Percentiles rank a stretch among this genome's conserved stretches.
Conservation (phyloP, 2,329 filamentous ascomycete species). For the Colletotrichum sp. region DNA sequence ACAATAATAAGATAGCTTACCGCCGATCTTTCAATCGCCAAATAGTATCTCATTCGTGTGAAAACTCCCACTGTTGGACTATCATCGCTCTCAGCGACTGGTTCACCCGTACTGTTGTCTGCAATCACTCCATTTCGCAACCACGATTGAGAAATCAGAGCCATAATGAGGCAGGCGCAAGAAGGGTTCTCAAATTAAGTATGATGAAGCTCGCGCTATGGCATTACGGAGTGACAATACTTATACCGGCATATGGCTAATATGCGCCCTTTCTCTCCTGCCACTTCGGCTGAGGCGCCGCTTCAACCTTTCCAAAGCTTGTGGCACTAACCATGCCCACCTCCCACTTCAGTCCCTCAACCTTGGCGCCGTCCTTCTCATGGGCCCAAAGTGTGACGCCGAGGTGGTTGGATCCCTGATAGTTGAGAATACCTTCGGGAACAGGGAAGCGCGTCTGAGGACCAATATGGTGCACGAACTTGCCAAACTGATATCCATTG, state of each 20-base stretch:
- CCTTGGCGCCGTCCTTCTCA: constrained; percentile 53
- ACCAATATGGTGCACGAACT: constrained; percentile 65
- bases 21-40: too few species aligned
- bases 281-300: constrained; percentile 47
- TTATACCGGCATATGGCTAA: constrained; percentile 25
- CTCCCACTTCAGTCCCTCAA: constrained; percentile 24
- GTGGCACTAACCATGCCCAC: constrained; percentile 51
- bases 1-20: too few species aligned
- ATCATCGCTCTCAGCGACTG: too few species aligned
- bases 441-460: constrained; percentile 72
- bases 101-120: too few species aligned
- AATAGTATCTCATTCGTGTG: too few species aligned
- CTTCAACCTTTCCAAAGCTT: constrained; percentile 43
- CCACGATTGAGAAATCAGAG: too few species aligned
- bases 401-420: constrained; percentile 69
- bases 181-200: too few species aligned
- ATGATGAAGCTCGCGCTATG: too few species aligned
- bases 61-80: too few species aligned
- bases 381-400: constrained; percentile 71
- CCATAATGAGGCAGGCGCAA: too few species aligned
- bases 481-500: constrained; percentile 71
- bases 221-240: neutral
- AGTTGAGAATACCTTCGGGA: constrained; percentile 71
- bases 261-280: constrained; percentile 49
- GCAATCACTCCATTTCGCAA: too few species aligned